Evolutionary conservation across 1,284 basidiomycete genomes (phyloP).

Genomic region (Ganoderma lucidum): DNA sequence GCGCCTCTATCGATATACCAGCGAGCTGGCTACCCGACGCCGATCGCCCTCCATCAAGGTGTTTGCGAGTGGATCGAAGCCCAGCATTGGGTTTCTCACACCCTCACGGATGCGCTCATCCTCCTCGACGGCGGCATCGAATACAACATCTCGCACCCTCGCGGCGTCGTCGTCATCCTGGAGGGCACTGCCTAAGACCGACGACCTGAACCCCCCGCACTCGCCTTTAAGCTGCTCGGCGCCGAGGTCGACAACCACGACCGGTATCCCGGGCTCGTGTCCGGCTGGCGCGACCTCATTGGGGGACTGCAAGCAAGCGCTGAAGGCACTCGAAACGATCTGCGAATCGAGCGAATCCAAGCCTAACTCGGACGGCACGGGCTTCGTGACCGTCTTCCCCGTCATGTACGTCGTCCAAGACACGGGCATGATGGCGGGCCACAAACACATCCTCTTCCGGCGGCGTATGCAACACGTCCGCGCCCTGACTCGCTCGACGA

Average conservation of each 20-base stretch:
- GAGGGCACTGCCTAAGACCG: neutral
- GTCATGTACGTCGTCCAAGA: slow-evolving; percentile 6
- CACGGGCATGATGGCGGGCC: slow-evolving; percentile 7
- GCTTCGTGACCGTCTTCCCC: neutral
- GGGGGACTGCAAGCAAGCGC: neutral
- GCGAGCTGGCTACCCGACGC: neutral
- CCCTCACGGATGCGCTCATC: slow-evolving; percentile 1
- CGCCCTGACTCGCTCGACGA: neutral
- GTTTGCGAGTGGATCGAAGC: slow-evolving; percentile 4
- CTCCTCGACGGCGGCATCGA: slow-evolving; percentile 16
- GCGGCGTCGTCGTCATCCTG: slow-evolving; percentile 10
- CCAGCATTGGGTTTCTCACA: slow-evolving; percentile 3
- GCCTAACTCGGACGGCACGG: neutral
- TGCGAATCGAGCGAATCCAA: neutral
- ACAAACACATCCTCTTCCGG: neutral
- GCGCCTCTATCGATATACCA: neutral
- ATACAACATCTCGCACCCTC: neutral
- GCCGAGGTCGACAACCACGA: slow-evolving; percentile 2
- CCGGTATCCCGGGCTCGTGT: slow-evolving; percentile 2
- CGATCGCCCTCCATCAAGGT: neutral
- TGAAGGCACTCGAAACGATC: neutral
- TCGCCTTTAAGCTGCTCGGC: neutral
- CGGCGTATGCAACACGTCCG: neutral
- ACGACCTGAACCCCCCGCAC: neutral
- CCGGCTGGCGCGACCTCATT: slow-evolving; percentile 6